Evolutionary conservation across 1,284 basidiomycete species (phyloP).

Genomic region (Ceratobasidium sp.): DNA sequence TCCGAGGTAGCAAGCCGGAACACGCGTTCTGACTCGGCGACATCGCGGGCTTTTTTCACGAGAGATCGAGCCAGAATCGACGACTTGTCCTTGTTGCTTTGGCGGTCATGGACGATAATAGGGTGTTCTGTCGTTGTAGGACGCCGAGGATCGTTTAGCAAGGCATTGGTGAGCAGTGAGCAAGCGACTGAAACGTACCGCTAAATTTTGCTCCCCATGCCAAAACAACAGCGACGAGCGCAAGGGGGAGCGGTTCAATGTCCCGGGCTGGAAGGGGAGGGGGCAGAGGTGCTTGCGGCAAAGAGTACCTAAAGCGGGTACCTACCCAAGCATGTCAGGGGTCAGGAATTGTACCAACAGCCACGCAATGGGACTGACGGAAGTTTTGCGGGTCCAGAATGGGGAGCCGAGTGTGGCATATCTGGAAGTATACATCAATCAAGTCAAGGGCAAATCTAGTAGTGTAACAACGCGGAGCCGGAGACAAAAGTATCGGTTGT

Average conservation of each 20-base stretch:
- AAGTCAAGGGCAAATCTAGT: conserved; percentile 85
- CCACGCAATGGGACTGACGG: conserved; percentile 81
- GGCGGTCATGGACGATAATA: conserved; percentile 79
- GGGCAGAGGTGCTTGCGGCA: conserved; percentile 40
- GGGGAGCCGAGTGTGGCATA: conserved; percentile 49
- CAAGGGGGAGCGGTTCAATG: conserved; percentile 67
- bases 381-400: conserved; percentile 46
- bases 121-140: conserved; percentile 72
- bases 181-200: conserved; percentile 3
- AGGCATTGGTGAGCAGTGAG: not conserved
- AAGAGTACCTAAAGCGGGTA: conserved; percentile 45
- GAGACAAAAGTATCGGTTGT: conserved; percentile 43
- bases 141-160: conserved; percentile 8
- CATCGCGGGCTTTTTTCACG: conserved; percentile 80
- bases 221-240: conserved; percentile 85
- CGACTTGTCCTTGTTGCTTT: conserved; percentile 60
- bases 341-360: conserved; percentile 66
- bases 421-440: conserved; percentile 84
- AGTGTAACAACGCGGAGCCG: conserved; percentile 25
- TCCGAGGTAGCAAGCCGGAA: conserved; percentile 82
- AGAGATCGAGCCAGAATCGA: conserved; percentile 63
- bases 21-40: conserved; percentile 85
- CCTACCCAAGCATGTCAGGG: conserved; percentile 59
- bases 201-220: conserved; percentile 90
- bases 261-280: conserved; percentile 47